Base-by-base conservation (phyloP, 2,329 filamentous ascomycete genomes). In the Conoideocrella luteorostrata region DNA sequence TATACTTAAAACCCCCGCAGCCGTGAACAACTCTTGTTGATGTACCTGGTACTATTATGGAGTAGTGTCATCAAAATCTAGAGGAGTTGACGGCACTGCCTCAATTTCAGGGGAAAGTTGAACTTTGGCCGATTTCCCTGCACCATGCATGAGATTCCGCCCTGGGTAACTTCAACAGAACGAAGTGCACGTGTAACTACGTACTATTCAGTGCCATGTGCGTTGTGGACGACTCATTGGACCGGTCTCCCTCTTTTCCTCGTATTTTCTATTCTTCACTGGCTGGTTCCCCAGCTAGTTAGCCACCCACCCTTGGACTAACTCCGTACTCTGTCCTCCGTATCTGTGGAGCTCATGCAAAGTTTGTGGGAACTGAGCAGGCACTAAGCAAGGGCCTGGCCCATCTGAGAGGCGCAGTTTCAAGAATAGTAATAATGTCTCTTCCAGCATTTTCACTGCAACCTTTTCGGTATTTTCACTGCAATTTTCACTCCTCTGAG, bases 391-490 rank as follows among this genome's bases (percentile, higher is more conserved):
- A 7, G 15, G 9, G 13, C 34, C 21, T 9, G 35, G 18, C 18
- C 39, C 22, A 28, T 39, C 30, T 17, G 43, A 21, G 28, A 26
- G 35, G 39, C 21, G 39, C 35, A 43, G 35, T 18, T 22, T 38
- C 39, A 46, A 46, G 35, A 46, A 46, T 46, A 43, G 44, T 39
- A 42, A 26, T 26, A 4, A 11, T n/a, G 5, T 12, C 13, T 12
- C 21, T n/a, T 12, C 23, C 7, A 35, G 20, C 36, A 23, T 7
- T 11, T n/a, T n/a, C n/a, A n/a, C n/a, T n/a, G n/a, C n/a, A n/a
- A n/a, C n/a, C n/a, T n/a, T n/a, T n/a, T n/a, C n/a, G n/a, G n/a
- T n/a, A n/a, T n/a, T n/a, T n/a, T n/a, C n/a, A n/a, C n/a, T n/a
- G n/a, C n/a, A n/a, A n/a, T n/a, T n/a, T n/a, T n/a, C n/a, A n/a